phyloP scores from a whole-genome alignment of 345 rosid species.

The Syzygium aromaticum region DNA sequence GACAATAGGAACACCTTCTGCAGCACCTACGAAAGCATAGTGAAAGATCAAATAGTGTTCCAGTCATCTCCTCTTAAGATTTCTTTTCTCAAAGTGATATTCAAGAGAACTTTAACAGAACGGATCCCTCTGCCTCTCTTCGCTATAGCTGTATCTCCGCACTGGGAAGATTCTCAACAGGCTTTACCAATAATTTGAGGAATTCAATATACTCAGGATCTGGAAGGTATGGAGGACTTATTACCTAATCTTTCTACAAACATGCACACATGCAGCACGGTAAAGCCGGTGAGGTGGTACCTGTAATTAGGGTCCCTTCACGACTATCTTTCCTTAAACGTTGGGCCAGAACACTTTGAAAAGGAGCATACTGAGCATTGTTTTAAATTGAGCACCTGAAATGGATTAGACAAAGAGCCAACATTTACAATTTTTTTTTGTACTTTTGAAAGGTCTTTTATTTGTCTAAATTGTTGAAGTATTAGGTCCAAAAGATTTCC shows the following conservation, averaged over 20 bases:
- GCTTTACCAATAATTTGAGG: constrained; percentile 54
- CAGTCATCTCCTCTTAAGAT: neutral
- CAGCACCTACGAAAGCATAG: constrained; percentile 21
- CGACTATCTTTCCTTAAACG: constrained; percentile 60
- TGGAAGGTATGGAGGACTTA: constrained; percentile 14
- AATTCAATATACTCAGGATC: constrained; percentile 78
- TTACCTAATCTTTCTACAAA: neutral
- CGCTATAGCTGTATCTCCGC: constrained; percentile 68
- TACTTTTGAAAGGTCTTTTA: neutral
- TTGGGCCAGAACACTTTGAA: constrained; percentile 56
- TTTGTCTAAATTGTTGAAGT: too few species aligned
- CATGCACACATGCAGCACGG: neutral
- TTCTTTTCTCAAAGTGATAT: neutral
- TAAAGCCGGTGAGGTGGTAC: constrained; percentile 8
- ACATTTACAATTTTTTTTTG: neutral
- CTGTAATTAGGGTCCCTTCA: constrained; percentile 58
- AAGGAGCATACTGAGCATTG: constrained; percentile 68
- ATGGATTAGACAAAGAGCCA: neutral
- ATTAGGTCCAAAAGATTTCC: neutral
- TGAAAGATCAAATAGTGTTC: neutral
- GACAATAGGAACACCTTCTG: constrained; percentile 30
- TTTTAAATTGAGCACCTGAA: constrained; percentile 56
- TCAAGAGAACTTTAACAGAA: constrained; percentile 21
- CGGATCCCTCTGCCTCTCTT: constrained; percentile 62
- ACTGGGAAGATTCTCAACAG: constrained; percentile 76